phyloP scores from a whole-genome alignment of 2,329 filamentous ascomycete genomes.

The Bipolaris cookei region DNA sequence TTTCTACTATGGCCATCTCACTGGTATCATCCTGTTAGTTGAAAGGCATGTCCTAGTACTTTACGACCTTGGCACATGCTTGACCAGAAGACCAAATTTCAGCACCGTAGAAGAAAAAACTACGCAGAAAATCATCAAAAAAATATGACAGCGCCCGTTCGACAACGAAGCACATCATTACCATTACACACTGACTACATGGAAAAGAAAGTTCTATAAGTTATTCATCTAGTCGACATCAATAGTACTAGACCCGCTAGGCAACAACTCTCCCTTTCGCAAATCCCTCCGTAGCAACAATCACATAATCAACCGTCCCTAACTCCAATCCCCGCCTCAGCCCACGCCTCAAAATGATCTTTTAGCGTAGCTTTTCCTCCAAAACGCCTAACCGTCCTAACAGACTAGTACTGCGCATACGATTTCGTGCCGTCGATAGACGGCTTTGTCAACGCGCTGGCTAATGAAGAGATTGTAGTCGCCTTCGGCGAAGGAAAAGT shows the following conservation, averaged over 20 bases:
- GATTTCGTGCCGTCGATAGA: conserved; percentile 60
- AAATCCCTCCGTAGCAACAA: conserved; percentile 13
- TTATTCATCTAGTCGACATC: conserved; percentile 9
- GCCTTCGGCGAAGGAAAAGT: conserved; percentile 58
- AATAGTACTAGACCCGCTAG: conserved; percentile 15
- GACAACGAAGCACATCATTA: no score
- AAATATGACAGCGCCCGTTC: no score
- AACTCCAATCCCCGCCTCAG: conserved; percentile 15
- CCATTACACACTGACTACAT: no score
- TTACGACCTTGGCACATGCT: no score
- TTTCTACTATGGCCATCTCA: not conserved
- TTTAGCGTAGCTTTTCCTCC: conserved; percentile 48
- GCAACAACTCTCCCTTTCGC: conserved; percentile 11
- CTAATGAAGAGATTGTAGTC: conserved; percentile 57
- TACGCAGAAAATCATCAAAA: no score
- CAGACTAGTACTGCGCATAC: conserved; percentile 62
- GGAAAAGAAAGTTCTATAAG: no score
- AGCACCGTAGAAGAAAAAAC: no score
- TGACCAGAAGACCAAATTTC: no score
- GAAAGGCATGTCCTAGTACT: no score
- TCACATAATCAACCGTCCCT: conserved; percentile 16
- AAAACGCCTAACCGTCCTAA: conserved; percentile 57
- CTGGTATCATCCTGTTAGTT: no score
- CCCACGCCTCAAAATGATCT: conserved; percentile 41
- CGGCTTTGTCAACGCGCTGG: conserved; percentile 57